Evolutionary conservation across 306 rosid genomes (phyloP), one percentile per base, ranked within the genome.

Genomic region (Cicer pinnatifidum): DNA sequence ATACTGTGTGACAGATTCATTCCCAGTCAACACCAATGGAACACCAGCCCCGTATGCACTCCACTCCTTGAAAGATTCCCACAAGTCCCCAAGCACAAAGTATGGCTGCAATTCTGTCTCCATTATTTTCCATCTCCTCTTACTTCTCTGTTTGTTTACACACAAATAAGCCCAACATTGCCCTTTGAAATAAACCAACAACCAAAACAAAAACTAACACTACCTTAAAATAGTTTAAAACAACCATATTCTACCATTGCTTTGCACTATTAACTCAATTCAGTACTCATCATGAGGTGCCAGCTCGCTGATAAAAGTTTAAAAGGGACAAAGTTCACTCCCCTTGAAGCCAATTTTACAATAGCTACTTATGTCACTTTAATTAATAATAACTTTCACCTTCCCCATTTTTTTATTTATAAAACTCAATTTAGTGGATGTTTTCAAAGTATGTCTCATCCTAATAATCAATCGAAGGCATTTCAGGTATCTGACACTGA

Each of bases 11-110:
- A 91, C 94, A 1, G 88, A 84, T 79, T 89, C 89, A 63, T 80
- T 81, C 53, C 94, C 94, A 83, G 85, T 67, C 75, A 91, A 80
- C 80, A 89, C 45, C 48, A 89, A 84, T 13, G 97, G 94, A 16
- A 89, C 93, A 56, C 92, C 97, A 0, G 86, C 89, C 6, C 97
- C 97, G 33, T 89, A 91, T 4, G 87, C 92, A 66, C 97, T 91
- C 93, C 92, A 88, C 71, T 88, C 94, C 67, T 81, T 85, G 59
- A 84, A 85, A 19, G 92, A 89, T 38, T 89, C 97, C 97, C 94
- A 89, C 19, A 91, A 82, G 65, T 89, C 92, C 20, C 95, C 89
- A 23, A 91, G 97, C 79, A 89, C 83, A 78, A 84, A 91, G 74
- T 86, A 89, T 0, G 88, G 89, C 71, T 73, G 86, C 52, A 81